These are phyloP conservation scores for Saccharomycopsis guyanensis DNA, from an alignment of 805 yeast genomes.

Conservation along the genomic window DNA sequence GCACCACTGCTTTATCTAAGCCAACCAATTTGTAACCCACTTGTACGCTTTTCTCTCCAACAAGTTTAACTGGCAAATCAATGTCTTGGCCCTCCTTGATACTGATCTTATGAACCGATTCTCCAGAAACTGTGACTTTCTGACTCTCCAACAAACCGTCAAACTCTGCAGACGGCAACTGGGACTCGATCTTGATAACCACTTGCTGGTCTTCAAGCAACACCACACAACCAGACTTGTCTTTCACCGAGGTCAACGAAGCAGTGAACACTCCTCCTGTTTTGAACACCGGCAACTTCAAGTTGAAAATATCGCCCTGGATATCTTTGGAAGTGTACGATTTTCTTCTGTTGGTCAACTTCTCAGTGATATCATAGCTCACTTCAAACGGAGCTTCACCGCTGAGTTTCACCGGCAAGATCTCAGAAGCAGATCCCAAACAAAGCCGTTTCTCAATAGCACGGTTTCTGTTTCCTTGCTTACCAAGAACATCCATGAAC, in stretches of 20 bases:
- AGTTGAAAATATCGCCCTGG: constrained; percentile 29
- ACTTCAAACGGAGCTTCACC: constrained; percentile 80
- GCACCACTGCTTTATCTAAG: constrained; percentile 9
- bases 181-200: constrained; percentile 58
- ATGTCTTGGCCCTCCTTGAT: constrained; percentile 57
- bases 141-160: constrained; percentile 12
- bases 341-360: constrained; percentile 40
- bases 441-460: constrained; percentile 32
- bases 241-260: constrained; percentile 57
- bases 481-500: constrained; percentile 26
- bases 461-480: constrained; percentile 16
- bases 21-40: constrained; percentile 11
- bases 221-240: constrained; percentile 74
- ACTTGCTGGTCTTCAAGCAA: constrained; percentile 57
- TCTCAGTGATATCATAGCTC: constrained; percentile 59
- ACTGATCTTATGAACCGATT: constrained; percentile 24
- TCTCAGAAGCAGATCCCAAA: constrained; percentile 36
- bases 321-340: constrained; percentile 38
- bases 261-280: constrained; percentile 71
- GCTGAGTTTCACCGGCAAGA: constrained; percentile 49
- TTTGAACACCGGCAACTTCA: constrained; percentile 48
- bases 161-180: constrained; percentile 53
- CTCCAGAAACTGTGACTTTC: background rate
- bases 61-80: constrained; percentile 50
- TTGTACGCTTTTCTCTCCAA: constrained; percentile 36